Evolutionary conservation across 345 rosid species (phyloP), one percentile per base, ranked within the genome.

Genomic region (Moringa oleifera): DNA sequence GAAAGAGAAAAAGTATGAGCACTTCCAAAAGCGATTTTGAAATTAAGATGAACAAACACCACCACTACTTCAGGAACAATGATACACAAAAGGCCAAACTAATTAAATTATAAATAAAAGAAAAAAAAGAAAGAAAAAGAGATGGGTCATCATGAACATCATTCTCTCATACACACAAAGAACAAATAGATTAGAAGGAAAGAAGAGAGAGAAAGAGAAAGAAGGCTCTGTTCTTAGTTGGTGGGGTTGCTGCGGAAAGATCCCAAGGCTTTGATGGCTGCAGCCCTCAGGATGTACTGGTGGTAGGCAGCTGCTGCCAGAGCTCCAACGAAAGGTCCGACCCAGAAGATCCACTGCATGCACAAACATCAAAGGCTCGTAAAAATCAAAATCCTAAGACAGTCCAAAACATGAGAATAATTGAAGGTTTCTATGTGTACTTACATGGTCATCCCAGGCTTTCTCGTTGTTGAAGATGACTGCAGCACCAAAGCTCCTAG

Each of bases 281-380:
- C 82, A 20, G 92, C 92, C 60, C 92, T 78, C 58, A 86, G 77
- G 2, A 86, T 73, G 75, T 73, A 86, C 64, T 84, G 90, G 59
- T 84, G 87, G 77, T 86, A 84, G 25, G 77, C 81, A 6, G 90
- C 87, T 22, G 93, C 93, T 31, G 85, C 89, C n/a, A 86, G 59
- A 37, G 87, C 93, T 67, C 93, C 93, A 23, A 79, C 60, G n/a
- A 84, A 76, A 0, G 89, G 92, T 22, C 92, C 92, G 53, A 84
- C 92, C 92, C 92, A 86, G 73, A 86, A 86, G 25, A 86, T 86
- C 92, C 92, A 86, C 91, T 86, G 52, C 63, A 55, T 37, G 51
- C 8, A 28, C n/a, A 28, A 2, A 28, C 33, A 28, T 28, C 33
- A 28, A 28, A 28, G 3, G 5, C 33, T 28, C 33, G 33, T 28